Evolutionary conservation across 768 basidiomycete genomes (phyloP).

Genomic region (Leccinum arenicola): DNA sequence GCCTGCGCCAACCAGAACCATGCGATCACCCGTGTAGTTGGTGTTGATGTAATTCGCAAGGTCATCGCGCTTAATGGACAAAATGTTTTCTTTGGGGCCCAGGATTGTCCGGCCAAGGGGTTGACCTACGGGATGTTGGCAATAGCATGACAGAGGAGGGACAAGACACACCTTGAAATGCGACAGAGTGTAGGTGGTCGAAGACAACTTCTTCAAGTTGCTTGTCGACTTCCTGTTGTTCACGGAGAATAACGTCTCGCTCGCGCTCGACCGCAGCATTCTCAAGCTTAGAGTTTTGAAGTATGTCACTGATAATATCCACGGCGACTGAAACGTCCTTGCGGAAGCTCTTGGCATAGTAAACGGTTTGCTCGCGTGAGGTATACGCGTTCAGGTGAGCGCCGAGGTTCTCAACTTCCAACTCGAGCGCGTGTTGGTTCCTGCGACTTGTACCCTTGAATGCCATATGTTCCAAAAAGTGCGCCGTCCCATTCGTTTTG

Average conservation of each 20-base stretch:
- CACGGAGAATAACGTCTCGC: slow-evolving; percentile 92
- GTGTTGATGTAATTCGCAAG: slow-evolving; percentile 89
- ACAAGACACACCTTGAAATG: slow-evolving; percentile 75
- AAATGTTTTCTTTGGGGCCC: slow-evolving; percentile 92
- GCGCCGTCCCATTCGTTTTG: slow-evolving; percentile 92
- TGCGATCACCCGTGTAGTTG: slow-evolving; percentile 98
- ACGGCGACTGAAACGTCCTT: slow-evolving; percentile 89
- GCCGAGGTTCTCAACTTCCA: slow-evolving; percentile 97
- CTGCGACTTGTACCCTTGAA: slow-evolving; percentile 94
- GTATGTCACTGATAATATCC: slow-evolving; percentile 97
- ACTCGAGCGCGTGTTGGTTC: slow-evolving; percentile 85
- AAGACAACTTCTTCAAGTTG: slow-evolving; percentile 98
- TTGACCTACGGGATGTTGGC: slow-evolving; percentile 57
- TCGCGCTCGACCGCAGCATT: slow-evolving; percentile 85
- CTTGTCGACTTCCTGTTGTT: slow-evolving; percentile 99
- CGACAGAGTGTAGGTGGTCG: slow-evolving; percentile 94
- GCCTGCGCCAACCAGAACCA: slow-evolving; percentile 97
- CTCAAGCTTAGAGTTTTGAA: slow-evolving; percentile 96
- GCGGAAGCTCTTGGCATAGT: slow-evolving; percentile 98
- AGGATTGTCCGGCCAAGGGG: slow-evolving; percentile 96
- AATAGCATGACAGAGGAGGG: slow-evolving; percentile 4
- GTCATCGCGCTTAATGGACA: slow-evolving; percentile 91
- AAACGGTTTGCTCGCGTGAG: slow-evolving; percentile 97
- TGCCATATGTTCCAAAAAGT: slow-evolving; percentile 99
- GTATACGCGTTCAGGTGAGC: slow-evolving; percentile 98